These are phyloP conservation scores for Verticillium nonalfalfae DNA, from an alignment of 2,329 filamentous ascomycete species.

Conservation along the genomic window DNA sequence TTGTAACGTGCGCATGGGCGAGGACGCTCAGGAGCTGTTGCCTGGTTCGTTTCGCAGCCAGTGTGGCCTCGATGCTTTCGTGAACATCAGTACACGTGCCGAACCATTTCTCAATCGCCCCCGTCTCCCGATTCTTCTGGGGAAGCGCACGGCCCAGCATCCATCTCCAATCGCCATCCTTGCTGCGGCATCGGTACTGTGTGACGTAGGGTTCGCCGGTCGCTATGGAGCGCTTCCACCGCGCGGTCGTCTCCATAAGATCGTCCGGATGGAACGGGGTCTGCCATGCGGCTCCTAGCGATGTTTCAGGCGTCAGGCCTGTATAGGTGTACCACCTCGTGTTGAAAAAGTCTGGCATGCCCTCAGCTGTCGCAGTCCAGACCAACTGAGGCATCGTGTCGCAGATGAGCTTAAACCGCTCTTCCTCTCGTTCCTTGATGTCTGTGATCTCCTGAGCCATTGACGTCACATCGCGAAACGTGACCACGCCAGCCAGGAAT, in stretches of 20 bases:
- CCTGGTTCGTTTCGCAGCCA: constrained; percentile 59
- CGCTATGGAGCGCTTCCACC: constrained; percentile 56
- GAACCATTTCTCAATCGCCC: constrained; percentile 71
- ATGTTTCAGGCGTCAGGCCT: constrained; percentile 56
- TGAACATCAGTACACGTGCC: constrained; percentile 78
- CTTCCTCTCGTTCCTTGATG: constrained; percentile 65
- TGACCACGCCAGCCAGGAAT: constrained; percentile 66
- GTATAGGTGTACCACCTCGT: constrained; percentile 77
- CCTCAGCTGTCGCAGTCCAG: constrained; percentile 66
- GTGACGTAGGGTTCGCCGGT: constrained; percentile 65
- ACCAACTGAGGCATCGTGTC: constrained; percentile 68
- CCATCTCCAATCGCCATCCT: constrained; percentile 69
- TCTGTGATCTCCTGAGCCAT: constrained; percentile 63
- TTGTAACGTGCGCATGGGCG: constrained; percentile 66
- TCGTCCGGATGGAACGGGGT: constrained; percentile 67
- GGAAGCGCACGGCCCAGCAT: constrained; percentile 69
- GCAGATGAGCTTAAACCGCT: constrained; percentile 68
- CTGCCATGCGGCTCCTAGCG: constrained; percentile 56
- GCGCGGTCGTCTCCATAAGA: constrained; percentile 42
- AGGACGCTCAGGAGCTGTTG: constrained; percentile 69
- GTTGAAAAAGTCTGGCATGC: constrained; percentile 67
- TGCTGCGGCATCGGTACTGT: constrained; percentile 64
- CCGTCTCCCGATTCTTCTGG: constrained; percentile 57
- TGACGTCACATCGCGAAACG: constrained; percentile 65
- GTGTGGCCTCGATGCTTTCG: constrained; percentile 62